phyloP scores from a whole-genome alignment of 257 asterid species.

The Nyctanthes arbortristis region DNA sequence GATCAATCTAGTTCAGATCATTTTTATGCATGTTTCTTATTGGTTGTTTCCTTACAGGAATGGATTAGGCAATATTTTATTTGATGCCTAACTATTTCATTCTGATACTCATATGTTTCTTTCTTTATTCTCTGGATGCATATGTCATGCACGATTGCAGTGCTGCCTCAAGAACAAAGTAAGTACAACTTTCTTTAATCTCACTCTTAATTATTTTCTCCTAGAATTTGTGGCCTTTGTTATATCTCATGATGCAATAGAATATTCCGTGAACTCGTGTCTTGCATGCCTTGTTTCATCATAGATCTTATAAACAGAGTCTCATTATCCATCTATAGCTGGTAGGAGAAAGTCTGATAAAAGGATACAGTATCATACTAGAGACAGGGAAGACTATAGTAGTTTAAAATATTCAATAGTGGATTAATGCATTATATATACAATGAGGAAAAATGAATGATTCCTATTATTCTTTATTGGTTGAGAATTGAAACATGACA shows the following conservation, averaged over 20 bases:
- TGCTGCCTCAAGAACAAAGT: conserved; percentile 94
- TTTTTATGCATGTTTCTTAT: conserved; percentile 1
- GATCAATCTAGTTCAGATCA: conserved; percentile 9
- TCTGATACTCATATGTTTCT: conserved; percentile 29
- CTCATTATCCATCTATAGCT: conserved; percentile 6
- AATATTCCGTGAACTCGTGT: not conserved
- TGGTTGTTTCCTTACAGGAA: conserved; percentile 7
- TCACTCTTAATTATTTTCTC: conserved; percentile 5
- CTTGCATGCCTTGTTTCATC: not conserved
- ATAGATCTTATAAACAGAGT: conserved; percentile 7
- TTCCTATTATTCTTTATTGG: not conserved
- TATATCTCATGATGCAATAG: not conserved
- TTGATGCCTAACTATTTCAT: conserved; percentile 21
- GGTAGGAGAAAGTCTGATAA: conserved; percentile 9
- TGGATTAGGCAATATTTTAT: not conserved
- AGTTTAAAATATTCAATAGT: not conserved
- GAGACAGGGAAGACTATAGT: not conserved
- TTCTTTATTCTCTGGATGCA: conserved; percentile 47
- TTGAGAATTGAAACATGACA: not conserved
- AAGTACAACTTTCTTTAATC: conserved; percentile 31
- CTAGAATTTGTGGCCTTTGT: conserved; percentile 13
- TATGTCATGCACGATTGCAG: conserved; percentile 53
- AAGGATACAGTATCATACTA: conserved; percentile 1
- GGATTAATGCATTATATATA: not conserved
- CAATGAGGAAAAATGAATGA: not conserved